A percentile compares a stretch with the other conserved stretches of the same genome.
Evolutionary conservation across 1,284 basidiomycete genomes (phyloP).

Genomic region (Cutaneotrichosporon sp.): DNA sequence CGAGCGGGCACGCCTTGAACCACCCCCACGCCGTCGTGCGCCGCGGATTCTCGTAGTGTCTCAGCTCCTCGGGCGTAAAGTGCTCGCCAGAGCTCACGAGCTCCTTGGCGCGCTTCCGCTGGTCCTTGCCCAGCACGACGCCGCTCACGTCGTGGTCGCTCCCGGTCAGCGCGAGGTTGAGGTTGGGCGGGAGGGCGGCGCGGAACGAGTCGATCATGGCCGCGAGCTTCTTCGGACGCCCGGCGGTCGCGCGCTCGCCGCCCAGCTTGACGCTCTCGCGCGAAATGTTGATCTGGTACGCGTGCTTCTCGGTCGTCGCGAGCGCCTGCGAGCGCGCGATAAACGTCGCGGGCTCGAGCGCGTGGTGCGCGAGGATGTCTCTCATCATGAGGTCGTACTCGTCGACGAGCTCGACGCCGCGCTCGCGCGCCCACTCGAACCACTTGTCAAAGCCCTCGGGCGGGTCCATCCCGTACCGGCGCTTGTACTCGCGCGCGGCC

Average conservation of each 20-base stretch:
- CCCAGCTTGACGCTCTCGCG: slow-evolving; percentile 27
- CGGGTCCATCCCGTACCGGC: slow-evolving; percentile 57
- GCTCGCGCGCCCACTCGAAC: slow-evolving; percentile 65
- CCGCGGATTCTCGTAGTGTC: slow-evolving; percentile 48
- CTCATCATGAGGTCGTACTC: slow-evolving; percentile 56
- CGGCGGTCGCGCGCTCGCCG: slow-evolving; percentile 34
- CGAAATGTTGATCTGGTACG: slow-evolving; percentile 45
- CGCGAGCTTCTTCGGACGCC: slow-evolving; percentile 39
- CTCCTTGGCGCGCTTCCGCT: slow-evolving; percentile 50
- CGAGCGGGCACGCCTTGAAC: slow-evolving; percentile 50
- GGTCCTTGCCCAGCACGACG: slow-evolving; percentile 52
- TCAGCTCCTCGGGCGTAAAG: slow-evolving; percentile 50
- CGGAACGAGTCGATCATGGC: slow-evolving; percentile 46
- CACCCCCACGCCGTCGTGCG: slow-evolving; percentile 46
- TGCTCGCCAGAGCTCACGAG: slow-evolving; percentile 46
- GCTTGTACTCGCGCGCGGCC: slow-evolving; percentile 62
- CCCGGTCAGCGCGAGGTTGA: slow-evolving; percentile 44
- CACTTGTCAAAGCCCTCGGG: slow-evolving; percentile 55
- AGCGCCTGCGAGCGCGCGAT: slow-evolving; percentile 30
- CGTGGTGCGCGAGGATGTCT: slow-evolving; percentile 49
- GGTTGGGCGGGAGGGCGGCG: slow-evolving; percentile 39
- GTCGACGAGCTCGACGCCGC: slow-evolving; percentile 77
- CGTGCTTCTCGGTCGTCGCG: slow-evolving; percentile 26
- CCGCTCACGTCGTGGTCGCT: slow-evolving; percentile 53
- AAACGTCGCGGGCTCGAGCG: slow-evolving; percentile 44